Conservation (phyloP, 495 filamentous ascomycete genomes). For the Amphirosellinia nigrospora region DNA sequence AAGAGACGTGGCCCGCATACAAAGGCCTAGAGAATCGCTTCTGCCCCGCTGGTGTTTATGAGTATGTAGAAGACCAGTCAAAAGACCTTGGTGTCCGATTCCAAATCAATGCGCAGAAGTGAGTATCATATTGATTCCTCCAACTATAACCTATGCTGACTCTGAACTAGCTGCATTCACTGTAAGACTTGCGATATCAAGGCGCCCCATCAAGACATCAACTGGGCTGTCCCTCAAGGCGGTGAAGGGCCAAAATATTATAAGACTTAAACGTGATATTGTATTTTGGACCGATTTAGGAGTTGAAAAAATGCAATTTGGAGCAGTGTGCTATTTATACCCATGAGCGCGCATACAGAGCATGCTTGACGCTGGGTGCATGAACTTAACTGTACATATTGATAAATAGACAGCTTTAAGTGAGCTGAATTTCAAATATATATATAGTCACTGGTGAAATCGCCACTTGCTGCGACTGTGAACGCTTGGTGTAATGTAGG, state of each 20-base stretch:
- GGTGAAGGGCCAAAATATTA: constrained; percentile 97
- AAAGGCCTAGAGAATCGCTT: constrained; percentile 97
- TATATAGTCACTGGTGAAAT: neutral
- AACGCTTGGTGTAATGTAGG: neutral
- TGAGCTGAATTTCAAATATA: constrained; percentile 5
- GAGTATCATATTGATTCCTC: constrained; percentile 49
- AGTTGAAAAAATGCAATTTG: neutral
- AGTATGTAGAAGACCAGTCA: constrained; percentile 90
- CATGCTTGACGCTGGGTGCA: neutral
- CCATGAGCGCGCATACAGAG: neutral
- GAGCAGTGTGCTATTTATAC: constrained; percentile 10
- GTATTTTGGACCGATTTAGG: neutral
- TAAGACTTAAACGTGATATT: constrained; percentile 68
- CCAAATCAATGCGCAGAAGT: constrained; percentile 98
- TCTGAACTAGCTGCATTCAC: constrained; percentile 79
- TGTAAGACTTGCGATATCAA: constrained; percentile 99
- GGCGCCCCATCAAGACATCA: constrained; percentile 93
- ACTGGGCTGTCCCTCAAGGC: constrained; percentile 94
- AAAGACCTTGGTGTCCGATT: constrained; percentile 88
- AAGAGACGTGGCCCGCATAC: constrained; percentile 82
- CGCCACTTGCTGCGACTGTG: no score
- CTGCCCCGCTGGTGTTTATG: constrained; percentile 98
- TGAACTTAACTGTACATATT: constrained; percentile 13
- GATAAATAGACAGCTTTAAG: neutral
- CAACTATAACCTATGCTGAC: constrained; percentile 23